A percentile compares a stretch with the other conserved stretches of the same genome.
These are phyloP conservation scores for Imleria badia DNA, from an alignment of 768 basidiomycete species.

Conservation along the genomic window DNA sequence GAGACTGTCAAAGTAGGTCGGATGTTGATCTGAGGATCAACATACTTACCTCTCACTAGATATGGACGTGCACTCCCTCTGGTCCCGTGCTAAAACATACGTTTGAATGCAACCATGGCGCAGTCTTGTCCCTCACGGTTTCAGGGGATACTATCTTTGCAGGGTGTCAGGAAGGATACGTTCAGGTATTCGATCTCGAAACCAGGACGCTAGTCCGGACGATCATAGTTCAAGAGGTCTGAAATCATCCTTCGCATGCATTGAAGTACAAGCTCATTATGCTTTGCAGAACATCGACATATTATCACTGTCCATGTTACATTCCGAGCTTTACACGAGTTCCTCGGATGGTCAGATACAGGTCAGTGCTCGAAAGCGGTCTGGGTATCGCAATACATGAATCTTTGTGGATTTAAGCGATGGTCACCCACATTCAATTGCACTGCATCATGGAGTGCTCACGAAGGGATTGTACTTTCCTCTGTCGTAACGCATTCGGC, in stretches of 20 bases:
- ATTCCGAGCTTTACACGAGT: constrained; percentile 64
- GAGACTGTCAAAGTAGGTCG: constrained; percentile 75
- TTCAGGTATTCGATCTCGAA: constrained; percentile 88
- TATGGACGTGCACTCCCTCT: constrained; percentile 60
- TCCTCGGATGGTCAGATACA: constrained; percentile 69
- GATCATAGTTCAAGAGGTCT: constrained; percentile 81
- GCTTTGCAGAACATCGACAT: constrained; percentile 68
- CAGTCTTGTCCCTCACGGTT: constrained; percentile 76
- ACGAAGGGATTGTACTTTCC: constrained; percentile 80
- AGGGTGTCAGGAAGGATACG: constrained; percentile 92
- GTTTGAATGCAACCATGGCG: constrained; percentile 73
- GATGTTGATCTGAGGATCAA: neutral
- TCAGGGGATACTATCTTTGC: constrained; percentile 83
- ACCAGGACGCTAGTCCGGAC: constrained; percentile 84
- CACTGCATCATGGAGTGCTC: constrained; percentile 78
- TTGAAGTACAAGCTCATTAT: neutral
- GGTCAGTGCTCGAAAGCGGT: constrained; percentile 36
- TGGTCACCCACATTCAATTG: constrained; percentile 87
- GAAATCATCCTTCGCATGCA: constrained; percentile 5
- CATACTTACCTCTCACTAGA: constrained; percentile 34
- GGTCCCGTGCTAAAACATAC: constrained; percentile 57
- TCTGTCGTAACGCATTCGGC: constrained; percentile 54
- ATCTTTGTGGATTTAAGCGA: constrained; percentile 42
- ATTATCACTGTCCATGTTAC: constrained; percentile 72
- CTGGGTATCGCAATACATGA: neutral